These are phyloP conservation scores for Mimosa pudica DNA, from an alignment of 306 rosid species.

Conservation along the genomic window DNA sequence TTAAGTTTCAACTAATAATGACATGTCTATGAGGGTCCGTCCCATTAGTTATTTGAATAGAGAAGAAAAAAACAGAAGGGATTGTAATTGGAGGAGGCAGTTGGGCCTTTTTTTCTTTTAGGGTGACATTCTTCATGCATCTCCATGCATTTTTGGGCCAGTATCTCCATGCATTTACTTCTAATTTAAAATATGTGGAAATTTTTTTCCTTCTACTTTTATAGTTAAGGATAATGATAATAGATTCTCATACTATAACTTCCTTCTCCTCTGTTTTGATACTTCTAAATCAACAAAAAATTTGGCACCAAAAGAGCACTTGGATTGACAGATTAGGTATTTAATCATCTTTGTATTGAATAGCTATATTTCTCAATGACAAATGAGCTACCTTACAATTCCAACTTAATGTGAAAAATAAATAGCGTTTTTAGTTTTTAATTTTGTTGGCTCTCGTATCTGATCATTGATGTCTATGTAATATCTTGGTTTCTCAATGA, in stretches of 20 bases:
- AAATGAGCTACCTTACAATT: neutral
- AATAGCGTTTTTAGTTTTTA: neutral
- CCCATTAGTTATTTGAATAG: neutral
- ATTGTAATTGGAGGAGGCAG: neutral
- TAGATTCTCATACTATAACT: neutral
- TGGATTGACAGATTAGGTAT: neutral
- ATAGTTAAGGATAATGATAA: neutral
- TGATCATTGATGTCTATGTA: neutral
- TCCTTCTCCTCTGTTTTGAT: too few relatives aligned
- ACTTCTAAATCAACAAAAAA: neutral
- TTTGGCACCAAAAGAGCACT: neutral
- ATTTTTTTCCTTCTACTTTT: neutral
- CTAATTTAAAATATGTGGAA: neutral
- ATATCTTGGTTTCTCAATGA: constrained; percentile 2
- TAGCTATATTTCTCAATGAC: neutral
- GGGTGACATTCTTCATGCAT: neutral
- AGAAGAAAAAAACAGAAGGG: neutral
- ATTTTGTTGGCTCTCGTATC: constrained; percentile 9
- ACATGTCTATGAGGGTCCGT: neutral
- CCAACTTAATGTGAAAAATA: neutral
- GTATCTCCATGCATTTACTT: neutral
- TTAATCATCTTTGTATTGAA: neutral
- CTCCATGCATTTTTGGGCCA: neutral
- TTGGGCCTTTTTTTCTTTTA: neutral
- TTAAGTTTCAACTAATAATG: neutral